Percentiles rank a stretch among this genome's conserved stretches.
Conservation (phyloP, 805 yeast species). For the Candida mattraensis region DNA sequence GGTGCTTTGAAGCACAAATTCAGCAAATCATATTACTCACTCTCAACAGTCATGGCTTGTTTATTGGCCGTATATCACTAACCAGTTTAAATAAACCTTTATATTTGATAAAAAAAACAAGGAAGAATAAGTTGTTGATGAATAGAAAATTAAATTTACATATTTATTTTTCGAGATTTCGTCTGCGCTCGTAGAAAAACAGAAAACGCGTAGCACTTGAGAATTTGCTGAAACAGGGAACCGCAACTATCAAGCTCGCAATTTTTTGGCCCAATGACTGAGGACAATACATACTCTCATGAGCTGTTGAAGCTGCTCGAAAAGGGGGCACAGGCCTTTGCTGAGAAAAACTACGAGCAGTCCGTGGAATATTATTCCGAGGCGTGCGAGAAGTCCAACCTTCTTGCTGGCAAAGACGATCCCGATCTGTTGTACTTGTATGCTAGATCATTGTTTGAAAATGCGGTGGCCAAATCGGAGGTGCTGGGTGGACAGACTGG, state of each 20-base stretch:
- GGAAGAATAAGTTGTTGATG: constrained; percentile 7
- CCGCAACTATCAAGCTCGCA: too few relatives aligned
- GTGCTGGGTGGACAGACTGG: constrained; percentile 59
- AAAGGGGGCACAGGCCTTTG: constrained; percentile 64
- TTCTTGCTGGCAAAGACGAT: constrained; percentile 58
- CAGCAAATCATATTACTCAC: constrained; percentile 19
- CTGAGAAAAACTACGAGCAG: constrained; percentile 61
- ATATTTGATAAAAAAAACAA: constrained; percentile 1
- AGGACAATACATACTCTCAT: constrained; percentile 30
- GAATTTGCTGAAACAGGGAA: not conserved
- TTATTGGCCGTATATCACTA: too few relatives aligned
- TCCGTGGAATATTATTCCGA: constrained; percentile 72
- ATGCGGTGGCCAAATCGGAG: constrained; percentile 72
- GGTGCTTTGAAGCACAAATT: too few relatives aligned
- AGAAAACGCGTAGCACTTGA: constrained; percentile 5
- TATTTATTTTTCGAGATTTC: constrained; percentile 12
- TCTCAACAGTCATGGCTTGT: constrained; percentile 27
- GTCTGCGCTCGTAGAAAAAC: constrained; percentile 8
- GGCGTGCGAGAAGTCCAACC: constrained; percentile 61
- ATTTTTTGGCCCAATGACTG: constrained; percentile 6
- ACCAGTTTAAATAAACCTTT: not conserved
- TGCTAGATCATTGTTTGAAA: constrained; percentile 77
- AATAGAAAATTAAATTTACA: constrained; percentile 9
- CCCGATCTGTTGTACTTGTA: constrained; percentile 73
- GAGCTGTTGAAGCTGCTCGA: constrained; percentile 50